Percentiles rank a stretch among this genome's conserved stretches.
These are phyloP conservation scores for Lichtheimia corymbifera DNA, from an alignment of 371 early-diverging fungal genomes.

Conservation along the genomic window DNA sequence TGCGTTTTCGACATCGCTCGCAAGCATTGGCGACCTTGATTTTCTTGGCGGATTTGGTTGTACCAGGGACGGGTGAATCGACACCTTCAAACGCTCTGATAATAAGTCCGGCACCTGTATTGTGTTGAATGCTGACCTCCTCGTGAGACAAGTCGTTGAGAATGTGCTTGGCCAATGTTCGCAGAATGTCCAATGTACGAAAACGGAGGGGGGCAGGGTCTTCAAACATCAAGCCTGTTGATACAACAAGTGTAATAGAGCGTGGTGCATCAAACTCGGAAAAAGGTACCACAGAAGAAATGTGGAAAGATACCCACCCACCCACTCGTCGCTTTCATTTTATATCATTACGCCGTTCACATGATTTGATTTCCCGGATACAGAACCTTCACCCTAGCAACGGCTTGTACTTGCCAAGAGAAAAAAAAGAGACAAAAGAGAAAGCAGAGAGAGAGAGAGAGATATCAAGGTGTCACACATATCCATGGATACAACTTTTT, in stretches of 20 bases:
- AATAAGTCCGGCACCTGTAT: slow-evolving; percentile 14
- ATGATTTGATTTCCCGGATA: no score
- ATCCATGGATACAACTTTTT: not conserved
- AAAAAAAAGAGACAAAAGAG: no score
- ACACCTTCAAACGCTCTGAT: slow-evolving; percentile 17
- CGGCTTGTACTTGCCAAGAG: no score
- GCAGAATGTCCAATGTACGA: slow-evolving; percentile 16
- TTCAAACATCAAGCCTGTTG: slow-evolving; percentile 5
- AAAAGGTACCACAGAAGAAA: no score
- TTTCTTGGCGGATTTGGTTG: slow-evolving; percentile 10
- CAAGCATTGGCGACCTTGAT: slow-evolving; percentile 18
- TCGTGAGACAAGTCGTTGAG: slow-evolving; percentile 16
- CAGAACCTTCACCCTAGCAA: no score
- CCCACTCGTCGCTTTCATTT: no score
- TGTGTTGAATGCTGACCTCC: slow-evolving; percentile 13
- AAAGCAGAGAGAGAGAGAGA: no score
- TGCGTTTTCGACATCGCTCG: slow-evolving; percentile 15
- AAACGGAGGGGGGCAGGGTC: slow-evolving; percentile 18
- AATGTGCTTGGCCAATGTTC: slow-evolving; percentile 14
- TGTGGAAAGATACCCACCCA: no score
- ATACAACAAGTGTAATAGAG: no score
- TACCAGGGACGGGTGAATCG: not conserved
- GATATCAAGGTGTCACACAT: not conserved
- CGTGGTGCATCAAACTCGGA: no score
- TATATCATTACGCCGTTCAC: no score